Percentiles rank a stretch among this genome's conserved stretches.
Conservation (phyloP, 2,329 filamentous ascomycete species). For the Bipolaris zeicola region DNA sequence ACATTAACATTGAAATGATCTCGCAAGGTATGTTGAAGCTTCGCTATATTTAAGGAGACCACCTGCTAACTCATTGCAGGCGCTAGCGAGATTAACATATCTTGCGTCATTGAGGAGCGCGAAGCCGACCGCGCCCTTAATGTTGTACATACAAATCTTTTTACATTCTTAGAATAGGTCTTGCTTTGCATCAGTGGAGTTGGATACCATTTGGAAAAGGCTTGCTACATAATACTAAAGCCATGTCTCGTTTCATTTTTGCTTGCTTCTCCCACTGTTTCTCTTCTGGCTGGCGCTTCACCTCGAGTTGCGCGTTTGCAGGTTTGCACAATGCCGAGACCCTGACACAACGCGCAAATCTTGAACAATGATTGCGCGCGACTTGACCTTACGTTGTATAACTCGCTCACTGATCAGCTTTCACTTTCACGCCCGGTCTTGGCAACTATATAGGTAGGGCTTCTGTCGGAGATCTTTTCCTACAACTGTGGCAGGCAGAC, state of each 20-base stretch:
- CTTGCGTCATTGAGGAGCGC: constrained; percentile 90
- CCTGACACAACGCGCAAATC: not conserved
- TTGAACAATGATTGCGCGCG: not conserved
- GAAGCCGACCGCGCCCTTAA: constrained; percentile 94
- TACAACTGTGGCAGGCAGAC: not conserved
- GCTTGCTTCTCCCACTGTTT: not conserved
- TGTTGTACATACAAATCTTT: constrained; percentile 93
- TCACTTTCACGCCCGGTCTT: not conserved
- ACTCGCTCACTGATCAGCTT: not conserved
- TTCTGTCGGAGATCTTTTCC: not conserved
- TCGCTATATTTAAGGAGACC: not conserved
- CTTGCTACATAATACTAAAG: constrained; percentile 1
- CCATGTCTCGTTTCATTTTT: not conserved
- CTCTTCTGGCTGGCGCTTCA: constrained; percentile 1
- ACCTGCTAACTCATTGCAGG: constrained; percentile 58
- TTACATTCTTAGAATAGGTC: constrained; percentile 83
- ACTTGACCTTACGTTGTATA: not conserved
- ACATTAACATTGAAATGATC: constrained; percentile 99
- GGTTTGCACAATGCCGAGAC: not conserved
- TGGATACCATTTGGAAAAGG: constrained; percentile 30
- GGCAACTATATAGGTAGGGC: not conserved
- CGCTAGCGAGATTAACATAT: constrained; percentile 98
- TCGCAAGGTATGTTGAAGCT: constrained; percentile 74
- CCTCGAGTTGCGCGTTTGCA: constrained; percentile 12
- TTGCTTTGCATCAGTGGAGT: constrained; percentile 36